Evolutionary conservation across 768 basidiomycete species (phyloP).

Genomic region (Tephrocybe rancida): DNA sequence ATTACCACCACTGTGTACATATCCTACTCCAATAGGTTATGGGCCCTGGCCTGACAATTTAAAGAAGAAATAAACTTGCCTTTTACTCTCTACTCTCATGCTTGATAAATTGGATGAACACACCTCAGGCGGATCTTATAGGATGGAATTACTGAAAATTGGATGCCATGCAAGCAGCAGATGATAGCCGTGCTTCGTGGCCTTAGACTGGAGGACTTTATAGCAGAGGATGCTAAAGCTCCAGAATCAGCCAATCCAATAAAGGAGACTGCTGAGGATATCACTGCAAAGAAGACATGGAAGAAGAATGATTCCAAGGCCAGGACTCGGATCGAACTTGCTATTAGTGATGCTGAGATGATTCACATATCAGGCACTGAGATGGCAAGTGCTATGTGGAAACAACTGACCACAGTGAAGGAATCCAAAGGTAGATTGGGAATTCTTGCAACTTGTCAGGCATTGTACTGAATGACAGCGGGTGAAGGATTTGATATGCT

Average conservation of each 20-base stretch:
- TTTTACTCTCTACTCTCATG: not conserved
- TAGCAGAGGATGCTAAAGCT: constrained; percentile 17
- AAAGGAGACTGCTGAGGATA: constrained; percentile 15
- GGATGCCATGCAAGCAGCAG: constrained; percentile 5
- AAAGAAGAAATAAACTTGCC: no score
- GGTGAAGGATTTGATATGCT: constrained; percentile 28
- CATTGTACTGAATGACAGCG: constrained; percentile 22
- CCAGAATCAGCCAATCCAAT: constrained; percentile 18
- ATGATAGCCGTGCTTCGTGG: constrained; percentile 25
- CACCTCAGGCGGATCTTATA: constrained; percentile 5
- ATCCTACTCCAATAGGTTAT: no score
- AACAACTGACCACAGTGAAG: no score
- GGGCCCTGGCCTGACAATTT: no score
- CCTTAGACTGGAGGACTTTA: constrained; percentile 26
- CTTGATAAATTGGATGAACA: not conserved
- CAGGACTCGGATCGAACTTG: constrained; percentile 9
- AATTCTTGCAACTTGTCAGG: constrained; percentile 21
- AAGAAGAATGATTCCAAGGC: no score
- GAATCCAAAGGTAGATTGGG: no score
- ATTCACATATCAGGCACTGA: no score
- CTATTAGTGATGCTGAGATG: no score
- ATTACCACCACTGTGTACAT: no score
- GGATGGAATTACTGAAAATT: constrained; percentile 9
- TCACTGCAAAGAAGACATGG: not conserved
- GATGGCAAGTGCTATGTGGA: no score